phyloP scores from a whole-genome alignment of 768 basidiomycete genomes.

The Bullera alba region DNA sequence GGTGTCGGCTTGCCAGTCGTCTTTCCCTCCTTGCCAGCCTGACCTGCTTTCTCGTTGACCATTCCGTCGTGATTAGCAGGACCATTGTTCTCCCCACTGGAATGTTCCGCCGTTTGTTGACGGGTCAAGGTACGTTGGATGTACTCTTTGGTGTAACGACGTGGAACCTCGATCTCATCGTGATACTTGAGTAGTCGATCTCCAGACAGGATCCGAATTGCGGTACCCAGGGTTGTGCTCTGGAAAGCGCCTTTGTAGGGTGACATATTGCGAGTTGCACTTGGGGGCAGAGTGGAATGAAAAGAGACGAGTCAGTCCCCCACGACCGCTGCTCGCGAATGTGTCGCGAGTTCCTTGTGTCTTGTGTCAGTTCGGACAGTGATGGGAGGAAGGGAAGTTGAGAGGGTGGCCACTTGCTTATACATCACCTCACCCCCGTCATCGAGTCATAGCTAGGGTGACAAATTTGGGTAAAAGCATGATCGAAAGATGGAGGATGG shows the following conservation, averaged over 20 bases:
- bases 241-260: slow-evolving; percentile 10
- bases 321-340: no score
- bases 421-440: no score
- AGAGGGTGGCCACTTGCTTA: no score
- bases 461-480: no score
- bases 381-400: no score
- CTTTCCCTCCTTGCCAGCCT: background rate
- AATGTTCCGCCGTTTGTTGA: background rate
- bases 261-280: background rate
- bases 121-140: background rate
- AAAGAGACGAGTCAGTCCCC: no score
- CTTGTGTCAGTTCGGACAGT: no score
- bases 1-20: background rate
- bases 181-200: slow-evolving; percentile 6
- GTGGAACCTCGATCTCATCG: slow-evolving; percentile 10
- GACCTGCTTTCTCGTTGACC: background rate
- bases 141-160: slow-evolving; percentile 6
- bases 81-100: no score
- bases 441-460: no score
- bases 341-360: no score
- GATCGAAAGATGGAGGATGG: no score
- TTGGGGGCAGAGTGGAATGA: no score
- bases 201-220: slow-evolving; percentile 1
- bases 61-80: background rate
- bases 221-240: slow-evolving; percentile 5